These are phyloP conservation scores for Actinomucor elegans DNA, from an alignment of 371 early-diverging fungal genomes.

Conservation along the genomic window DNA sequence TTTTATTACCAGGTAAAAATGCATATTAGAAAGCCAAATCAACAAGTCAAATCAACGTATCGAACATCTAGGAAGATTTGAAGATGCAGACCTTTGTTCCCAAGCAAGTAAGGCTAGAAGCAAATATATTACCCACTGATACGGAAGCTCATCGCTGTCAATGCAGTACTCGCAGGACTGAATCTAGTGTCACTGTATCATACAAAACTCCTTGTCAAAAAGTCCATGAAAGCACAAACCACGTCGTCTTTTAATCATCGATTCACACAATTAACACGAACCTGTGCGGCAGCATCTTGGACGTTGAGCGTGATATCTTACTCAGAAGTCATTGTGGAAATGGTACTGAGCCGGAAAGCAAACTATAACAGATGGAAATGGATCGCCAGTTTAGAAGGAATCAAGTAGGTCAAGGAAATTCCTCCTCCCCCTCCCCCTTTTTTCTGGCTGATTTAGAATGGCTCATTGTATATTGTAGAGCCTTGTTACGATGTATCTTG, in stretches of 20 bases:
- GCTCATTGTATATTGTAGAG: constrained; percentile 6
- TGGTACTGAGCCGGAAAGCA: constrained; percentile 21
- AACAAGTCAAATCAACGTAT: too few relatives aligned
- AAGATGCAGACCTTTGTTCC: constrained; percentile 23
- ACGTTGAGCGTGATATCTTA: constrained; percentile 36
- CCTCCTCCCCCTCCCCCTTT: too few relatives aligned
- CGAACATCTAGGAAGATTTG: constrained; percentile 26
- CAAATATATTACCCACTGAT: too few relatives aligned
- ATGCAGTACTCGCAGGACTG: constrained; percentile 18
- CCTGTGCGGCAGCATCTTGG: constrained; percentile 15
- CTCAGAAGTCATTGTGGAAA: constrained; percentile 37
- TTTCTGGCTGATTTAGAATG: neutral
- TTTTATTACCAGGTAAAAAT: constrained; percentile 29
- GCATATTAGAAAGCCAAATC: too few relatives aligned
- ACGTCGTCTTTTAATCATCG: constrained; percentile 25
- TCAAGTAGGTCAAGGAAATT: constrained; percentile 44
- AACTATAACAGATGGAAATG: constrained; percentile 27
- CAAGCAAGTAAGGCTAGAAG: constrained; percentile 19
- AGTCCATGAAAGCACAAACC: neutral
- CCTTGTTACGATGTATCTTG: constrained; percentile 24
- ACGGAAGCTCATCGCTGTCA: neutral
- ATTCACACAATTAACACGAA: constrained; percentile 8
- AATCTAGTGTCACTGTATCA: constrained; percentile 22
- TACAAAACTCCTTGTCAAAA: constrained; percentile 17
- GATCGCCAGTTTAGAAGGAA: constrained; percentile 34